Percentiles rank a stretch among this genome's conserved stretches.
Evolutionary conservation across 208 protist genomes (phyloP).

Genomic region (Crithidia expoeki): DNA sequence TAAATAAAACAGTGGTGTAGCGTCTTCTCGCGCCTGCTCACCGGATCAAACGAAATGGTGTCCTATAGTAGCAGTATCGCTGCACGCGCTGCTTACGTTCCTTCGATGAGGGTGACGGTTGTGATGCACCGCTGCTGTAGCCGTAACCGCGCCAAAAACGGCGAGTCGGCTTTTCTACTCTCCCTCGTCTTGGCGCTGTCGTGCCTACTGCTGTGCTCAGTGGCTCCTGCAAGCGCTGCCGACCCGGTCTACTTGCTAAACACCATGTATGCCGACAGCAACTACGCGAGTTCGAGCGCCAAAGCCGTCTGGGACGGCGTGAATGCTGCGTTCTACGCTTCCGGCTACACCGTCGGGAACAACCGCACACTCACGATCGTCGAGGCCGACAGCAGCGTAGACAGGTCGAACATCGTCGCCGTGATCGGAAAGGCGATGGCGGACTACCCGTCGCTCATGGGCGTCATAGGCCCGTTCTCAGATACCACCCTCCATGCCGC

Average conservation of each 20-base stretch:
- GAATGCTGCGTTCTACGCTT: slow-evolving; percentile 24
- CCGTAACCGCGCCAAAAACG: too few relatives aligned
- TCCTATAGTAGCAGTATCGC: neutral
- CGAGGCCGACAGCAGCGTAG: neutral
- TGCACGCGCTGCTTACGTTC: too few relatives aligned
- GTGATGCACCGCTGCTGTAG: too few relatives aligned
- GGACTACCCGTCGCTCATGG: slow-evolving; percentile 18
- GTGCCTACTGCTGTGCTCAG: neutral
- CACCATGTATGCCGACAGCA: slow-evolving; percentile 10
- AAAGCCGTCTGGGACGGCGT: slow-evolving; percentile 33
- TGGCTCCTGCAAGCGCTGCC: neutral
- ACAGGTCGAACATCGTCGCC: neutral
- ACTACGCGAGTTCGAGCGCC: neutral
- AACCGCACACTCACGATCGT: slow-evolving; percentile 26
- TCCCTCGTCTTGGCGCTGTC: neutral
- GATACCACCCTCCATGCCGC: slow-evolving; percentile 26
- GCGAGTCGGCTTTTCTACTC: neutral
- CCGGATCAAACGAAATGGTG: neutral
- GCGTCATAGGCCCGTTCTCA: slow-evolving; percentile 38
- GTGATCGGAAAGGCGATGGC: slow-evolving; percentile 13
- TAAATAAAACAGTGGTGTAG: neutral
- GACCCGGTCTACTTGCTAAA: slow-evolving; percentile 24
- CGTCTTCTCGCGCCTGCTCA: neutral
- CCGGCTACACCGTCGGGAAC: slow-evolving; percentile 7
- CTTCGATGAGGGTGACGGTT: too few relatives aligned